phyloP scores from a whole-genome alignment of 441 rosid genomes.

The Metrosideros polymorpha region DNA sequence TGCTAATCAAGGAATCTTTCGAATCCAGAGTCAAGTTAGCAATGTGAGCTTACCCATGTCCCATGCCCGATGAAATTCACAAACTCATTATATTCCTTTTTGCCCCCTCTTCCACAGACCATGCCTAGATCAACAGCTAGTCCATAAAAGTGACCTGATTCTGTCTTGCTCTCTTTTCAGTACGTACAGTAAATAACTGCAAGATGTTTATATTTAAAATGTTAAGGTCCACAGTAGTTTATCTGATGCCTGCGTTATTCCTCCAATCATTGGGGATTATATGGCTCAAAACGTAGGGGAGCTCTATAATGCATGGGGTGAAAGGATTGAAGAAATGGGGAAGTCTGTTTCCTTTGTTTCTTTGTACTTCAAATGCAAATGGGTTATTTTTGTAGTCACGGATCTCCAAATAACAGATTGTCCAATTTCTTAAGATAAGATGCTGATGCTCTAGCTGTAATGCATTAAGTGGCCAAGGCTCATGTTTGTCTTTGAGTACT shows the following conservation, averaged over 20 bases:
- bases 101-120: neutral
- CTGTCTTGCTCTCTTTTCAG: neutral
- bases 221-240: neutral
- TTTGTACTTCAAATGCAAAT: neutral
- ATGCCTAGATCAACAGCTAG: neutral
- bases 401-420: neutral
- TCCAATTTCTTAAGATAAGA: neutral
- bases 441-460: neutral
- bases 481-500: neutral
- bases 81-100: neutral
- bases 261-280: neutral
- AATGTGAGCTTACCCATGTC: slow-evolving; percentile 23
- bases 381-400: neutral
- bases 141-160: neutral
- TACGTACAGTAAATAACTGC: neutral
- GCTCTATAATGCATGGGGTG: neutral
- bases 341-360: neutral
- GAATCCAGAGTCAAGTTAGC: slow-evolving; percentile 43
- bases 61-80: neutral
- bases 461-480: neutral
- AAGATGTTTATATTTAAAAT: neutral
- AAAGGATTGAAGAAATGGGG: neutral
- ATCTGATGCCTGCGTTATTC: neutral
- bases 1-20: slow-evolving; percentile 78
- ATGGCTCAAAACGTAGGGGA: neutral